Evolutionary conservation across 495 filamentous ascomycete genomes (phyloP), one percentile per base, ranked within the genome.

Genomic region (Tirmania nivea): DNA sequence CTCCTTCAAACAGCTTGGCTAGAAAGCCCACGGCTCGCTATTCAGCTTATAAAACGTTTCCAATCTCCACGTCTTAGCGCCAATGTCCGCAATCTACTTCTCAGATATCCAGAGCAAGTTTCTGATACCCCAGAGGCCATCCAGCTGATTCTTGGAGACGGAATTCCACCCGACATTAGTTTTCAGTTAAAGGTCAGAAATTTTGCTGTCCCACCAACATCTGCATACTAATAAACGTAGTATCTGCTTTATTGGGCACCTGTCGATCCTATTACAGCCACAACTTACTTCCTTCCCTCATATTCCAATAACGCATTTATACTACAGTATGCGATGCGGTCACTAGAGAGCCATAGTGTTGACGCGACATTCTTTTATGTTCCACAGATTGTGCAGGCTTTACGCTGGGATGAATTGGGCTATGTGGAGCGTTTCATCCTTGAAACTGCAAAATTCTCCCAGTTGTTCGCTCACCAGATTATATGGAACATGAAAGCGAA

Each of bases 401-500:
- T 99, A n/a, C 81, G 92, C 39, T 94, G 94, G 60, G 92, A 99
- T 71, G 78, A 77, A 21, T 69, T 99, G 48, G 90, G 92, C 42
- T 96, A 96, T 64, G 88, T 94, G 1, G 88, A 96, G 63, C 75
- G 90, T 56, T 96, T 95, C 59, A 96, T 96, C 34, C 73, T 94
- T 20, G 90, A 99, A 69, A 93, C 92, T 4, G 88, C 85, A 1
- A 88, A 89, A 59, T 84, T 90, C 61, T 95, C 89, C 21, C 92
- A 95, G 64, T 70, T 95, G 1, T 99, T 99, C 65, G 87, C 92
- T 8, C 92, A 99, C 67, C 92, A 99, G 56, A 95, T 99, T 56
- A 96, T 99, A 57, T 99, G 92, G 92, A 99, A 96, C 64, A 99
- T 99, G 81, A 95, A 93, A 63, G 92, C 92, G 19, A 99, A 99